Percentiles rank a stretch among this genome's conserved stretches.
phyloP scores from a whole-genome alignment of 2,329 filamentous ascomycete species.

The Aspergillus neotritici region DNA sequence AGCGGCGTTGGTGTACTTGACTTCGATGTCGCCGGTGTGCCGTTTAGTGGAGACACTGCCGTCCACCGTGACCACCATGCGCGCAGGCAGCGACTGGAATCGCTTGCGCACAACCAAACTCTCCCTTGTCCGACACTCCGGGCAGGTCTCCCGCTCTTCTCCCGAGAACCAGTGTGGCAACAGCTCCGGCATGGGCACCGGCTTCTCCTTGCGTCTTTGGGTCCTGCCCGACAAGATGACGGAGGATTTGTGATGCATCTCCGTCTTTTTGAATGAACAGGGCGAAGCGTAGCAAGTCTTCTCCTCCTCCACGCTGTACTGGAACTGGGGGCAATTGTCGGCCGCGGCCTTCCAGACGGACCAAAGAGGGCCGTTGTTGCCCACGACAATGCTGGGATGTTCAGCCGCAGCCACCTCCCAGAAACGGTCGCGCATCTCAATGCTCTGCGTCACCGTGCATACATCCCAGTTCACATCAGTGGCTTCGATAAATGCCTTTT shows the following conservation, averaged over 20 bases:
- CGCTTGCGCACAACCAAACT: conserved; percentile 4
- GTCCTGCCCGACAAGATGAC: no score
- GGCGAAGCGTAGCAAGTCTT: neutral
- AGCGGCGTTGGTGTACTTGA: conserved; percentile 19
- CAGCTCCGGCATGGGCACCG: no score
- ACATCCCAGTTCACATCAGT: conserved; percentile 28
- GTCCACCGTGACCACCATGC: conserved; percentile 24
- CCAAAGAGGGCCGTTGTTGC: conserved; percentile 7
- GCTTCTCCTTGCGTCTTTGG: no score
- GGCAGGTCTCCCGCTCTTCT: no score
- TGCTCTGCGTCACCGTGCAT: conserved; percentile 7
- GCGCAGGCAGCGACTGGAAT: conserved; percentile 24
- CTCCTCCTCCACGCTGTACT: conserved; percentile 12
- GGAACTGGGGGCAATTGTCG: conserved; percentile 25
- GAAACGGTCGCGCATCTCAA: conserved; percentile 17
- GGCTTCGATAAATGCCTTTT: conserved; percentile 24
- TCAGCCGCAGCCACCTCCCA: conserved; percentile 4
- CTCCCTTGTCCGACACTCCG: neutral
- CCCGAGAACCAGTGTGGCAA: no score
- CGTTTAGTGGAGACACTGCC: conserved; percentile 7
- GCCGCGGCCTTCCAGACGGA: conserved; percentile 22
- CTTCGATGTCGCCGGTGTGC: conserved; percentile 23
- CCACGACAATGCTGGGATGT: neutral
- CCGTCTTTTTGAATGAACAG: neutral
- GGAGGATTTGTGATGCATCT: no score